phyloP scores from a whole-genome alignment of 768 basidiomycete species.

The Mycena belliarum region DNA sequence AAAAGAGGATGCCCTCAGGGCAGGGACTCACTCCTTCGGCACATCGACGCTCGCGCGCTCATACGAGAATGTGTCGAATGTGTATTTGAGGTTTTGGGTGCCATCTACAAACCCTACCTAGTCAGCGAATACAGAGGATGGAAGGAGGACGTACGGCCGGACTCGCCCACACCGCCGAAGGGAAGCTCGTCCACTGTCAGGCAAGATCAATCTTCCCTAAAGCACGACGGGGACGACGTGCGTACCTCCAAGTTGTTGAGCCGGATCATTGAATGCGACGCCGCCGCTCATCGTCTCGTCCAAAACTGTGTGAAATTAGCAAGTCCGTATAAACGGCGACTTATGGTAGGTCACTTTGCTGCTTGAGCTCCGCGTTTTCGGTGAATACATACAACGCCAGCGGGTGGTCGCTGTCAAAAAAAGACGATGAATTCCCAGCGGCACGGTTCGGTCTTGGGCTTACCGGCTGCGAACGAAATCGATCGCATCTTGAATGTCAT shows the following conservation, averaged over 20 bases:
- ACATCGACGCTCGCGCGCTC: slow-evolving; percentile 48
- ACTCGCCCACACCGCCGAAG: slow-evolving; percentile 60
- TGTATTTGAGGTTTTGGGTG: slow-evolving; percentile 50
- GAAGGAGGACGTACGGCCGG: slow-evolving; percentile 48
- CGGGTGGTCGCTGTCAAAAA: slow-evolving; percentile 49
- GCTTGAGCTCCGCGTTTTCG: slow-evolving; percentile 41
- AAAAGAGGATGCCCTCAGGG: too few species aligned
- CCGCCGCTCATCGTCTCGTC: slow-evolving; percentile 43
- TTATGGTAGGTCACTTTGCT: slow-evolving; percentile 46
- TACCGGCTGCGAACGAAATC: slow-evolving; percentile 55
- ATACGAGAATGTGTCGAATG: slow-evolving; percentile 58
- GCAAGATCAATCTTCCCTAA: too few species aligned
- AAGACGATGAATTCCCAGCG: not conserved
- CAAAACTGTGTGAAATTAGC: slow-evolving; percentile 53
- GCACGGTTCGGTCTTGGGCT: slow-evolving; percentile 16
- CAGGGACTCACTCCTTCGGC: slow-evolving; percentile 47
- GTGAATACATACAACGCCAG: slow-evolving; percentile 69
- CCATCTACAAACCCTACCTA: slow-evolving; percentile 43
- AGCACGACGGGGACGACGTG: too few species aligned
- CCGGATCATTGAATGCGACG: slow-evolving; percentile 59
- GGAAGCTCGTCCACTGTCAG: slow-evolving; percentile 38
- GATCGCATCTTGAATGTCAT: slow-evolving; percentile 55
- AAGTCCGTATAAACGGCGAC: too few species aligned
- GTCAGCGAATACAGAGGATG: slow-evolving; percentile 25
- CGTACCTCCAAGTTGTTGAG: slow-evolving; percentile 54